These are phyloP conservation scores for Leccinum ponderosum DNA, from an alignment of 1,284 basidiomycete species.

Conservation along the genomic window DNA sequence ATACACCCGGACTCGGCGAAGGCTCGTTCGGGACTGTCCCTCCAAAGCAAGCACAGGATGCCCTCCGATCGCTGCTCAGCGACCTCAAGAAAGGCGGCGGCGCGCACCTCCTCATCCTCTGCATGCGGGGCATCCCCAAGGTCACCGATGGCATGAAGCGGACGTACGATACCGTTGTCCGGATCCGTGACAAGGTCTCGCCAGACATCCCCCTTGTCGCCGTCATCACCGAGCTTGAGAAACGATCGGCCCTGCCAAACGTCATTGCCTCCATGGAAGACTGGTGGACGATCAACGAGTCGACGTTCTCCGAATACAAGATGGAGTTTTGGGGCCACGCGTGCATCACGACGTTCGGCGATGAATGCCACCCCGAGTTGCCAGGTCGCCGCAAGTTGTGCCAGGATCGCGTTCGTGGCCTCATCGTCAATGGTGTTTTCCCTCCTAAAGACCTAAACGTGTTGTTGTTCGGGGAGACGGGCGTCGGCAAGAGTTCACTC, in stretches of 20 bases:
- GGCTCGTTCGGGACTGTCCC: conserved; percentile 29
- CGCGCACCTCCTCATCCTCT: conserved; percentile 32
- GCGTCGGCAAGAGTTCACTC: conserved; percentile 36
- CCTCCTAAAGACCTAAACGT: conserved; percentile 31
- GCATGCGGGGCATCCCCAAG: conserved; percentile 31
- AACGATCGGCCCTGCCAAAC: conserved; percentile 21
- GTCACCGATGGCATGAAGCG: conserved; percentile 31
- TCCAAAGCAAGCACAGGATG: conserved; percentile 29
- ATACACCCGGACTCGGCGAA: conserved; percentile 34
- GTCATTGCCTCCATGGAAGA: conserved; percentile 31
- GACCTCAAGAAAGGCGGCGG: conserved; percentile 24
- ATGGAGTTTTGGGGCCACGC: conserved; percentile 33
- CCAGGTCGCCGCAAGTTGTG: conserved; percentile 22
- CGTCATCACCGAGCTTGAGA: conserved; percentile 38
- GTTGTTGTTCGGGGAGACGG: conserved; percentile 32
- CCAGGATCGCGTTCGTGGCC: conserved; percentile 19
- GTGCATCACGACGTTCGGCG: conserved; percentile 33
- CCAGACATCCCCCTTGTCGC: conserved; percentile 25
- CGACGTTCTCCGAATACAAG: conserved; percentile 12
- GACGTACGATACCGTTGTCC: conserved; percentile 29
- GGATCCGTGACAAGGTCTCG: conserved; percentile 23
- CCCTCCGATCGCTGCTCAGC: conserved; percentile 28
- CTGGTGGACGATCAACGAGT: conserved; percentile 28
- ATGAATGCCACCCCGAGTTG: conserved; percentile 27
- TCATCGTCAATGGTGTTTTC: conserved; percentile 22